Conservation (phyloP, 305 asterid species). For the Plantago rigida region DNA sequence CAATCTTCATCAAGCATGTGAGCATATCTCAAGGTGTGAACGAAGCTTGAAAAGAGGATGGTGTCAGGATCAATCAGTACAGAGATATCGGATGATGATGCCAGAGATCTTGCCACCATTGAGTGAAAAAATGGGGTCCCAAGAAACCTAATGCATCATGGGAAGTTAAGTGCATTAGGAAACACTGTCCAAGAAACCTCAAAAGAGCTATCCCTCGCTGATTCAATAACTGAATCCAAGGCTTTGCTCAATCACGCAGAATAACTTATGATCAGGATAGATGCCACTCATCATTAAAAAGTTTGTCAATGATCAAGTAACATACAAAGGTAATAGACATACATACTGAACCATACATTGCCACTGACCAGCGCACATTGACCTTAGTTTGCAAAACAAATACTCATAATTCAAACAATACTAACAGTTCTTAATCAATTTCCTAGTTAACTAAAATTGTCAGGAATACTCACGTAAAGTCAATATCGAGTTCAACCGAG, state of each 20-base stretch:
- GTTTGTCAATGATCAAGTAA: not conserved
- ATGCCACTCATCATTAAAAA: not conserved
- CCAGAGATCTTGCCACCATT: constrained; percentile 71
- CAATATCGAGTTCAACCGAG: constrained; percentile 58
- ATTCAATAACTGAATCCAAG: not conserved
- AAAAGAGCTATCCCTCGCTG: constrained; percentile 4
- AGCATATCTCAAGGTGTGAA: constrained; percentile 49
- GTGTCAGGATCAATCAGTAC: constrained; percentile 64
- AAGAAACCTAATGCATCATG: constrained; percentile 46
- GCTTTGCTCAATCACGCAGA: no score
- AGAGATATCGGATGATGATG: constrained; percentile 61
- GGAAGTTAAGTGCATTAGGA: constrained; percentile 13
- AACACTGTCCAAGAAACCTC: constrained; percentile 7
- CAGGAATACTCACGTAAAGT: constrained; percentile 61
- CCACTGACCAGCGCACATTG: not conserved
- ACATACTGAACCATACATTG: constrained; percentile 6
- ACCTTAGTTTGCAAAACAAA: not conserved
- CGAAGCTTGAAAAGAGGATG: constrained; percentile 59
- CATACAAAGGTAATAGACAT: not conserved
- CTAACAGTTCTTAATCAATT: not conserved
- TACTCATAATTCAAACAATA: not conserved
- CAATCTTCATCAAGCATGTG: constrained; percentile 85
- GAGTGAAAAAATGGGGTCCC: constrained; percentile 81
- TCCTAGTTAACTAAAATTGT: constrained; percentile 13
- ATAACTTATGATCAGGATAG: not conserved